Evolutionary conservation across 257 asterid genomes (phyloP).

Genomic region (Solanum chiquidenum): DNA sequence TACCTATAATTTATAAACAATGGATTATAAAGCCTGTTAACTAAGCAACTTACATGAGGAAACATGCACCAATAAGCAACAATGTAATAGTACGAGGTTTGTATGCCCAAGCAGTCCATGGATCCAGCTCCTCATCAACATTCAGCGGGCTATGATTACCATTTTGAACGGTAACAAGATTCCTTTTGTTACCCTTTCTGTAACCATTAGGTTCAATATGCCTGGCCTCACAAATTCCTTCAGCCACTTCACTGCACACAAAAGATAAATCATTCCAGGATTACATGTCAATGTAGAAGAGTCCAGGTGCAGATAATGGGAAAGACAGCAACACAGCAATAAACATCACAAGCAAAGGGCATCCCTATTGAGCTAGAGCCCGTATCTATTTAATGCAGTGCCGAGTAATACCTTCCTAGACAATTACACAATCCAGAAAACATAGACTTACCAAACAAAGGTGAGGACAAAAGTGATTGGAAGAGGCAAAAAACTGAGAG

Average conservation of each 20-base stretch:
- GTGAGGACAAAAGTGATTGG: neutral
- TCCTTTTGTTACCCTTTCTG: conserved; percentile 40
- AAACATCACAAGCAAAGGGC: neutral
- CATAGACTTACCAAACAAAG: neutral
- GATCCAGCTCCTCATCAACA: conserved; percentile 73
- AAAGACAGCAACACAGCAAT: neutral
- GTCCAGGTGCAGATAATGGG: neutral
- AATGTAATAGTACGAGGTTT: conserved; percentile 81
- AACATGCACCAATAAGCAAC: conserved; percentile 82
- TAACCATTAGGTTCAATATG: conserved; percentile 62
- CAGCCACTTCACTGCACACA: conserved; percentile 17
- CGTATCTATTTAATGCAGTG: neutral
- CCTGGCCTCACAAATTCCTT: conserved; percentile 13
- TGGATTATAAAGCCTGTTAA: neutral
- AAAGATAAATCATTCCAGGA: neutral
- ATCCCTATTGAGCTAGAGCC: neutral
- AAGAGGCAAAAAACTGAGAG: neutral
- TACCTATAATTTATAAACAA: neutral
- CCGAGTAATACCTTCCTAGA: neutral
- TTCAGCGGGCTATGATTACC: conserved; percentile 37
- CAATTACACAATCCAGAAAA: neutral
- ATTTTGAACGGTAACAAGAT: conserved; percentile 46
- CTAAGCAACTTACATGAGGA: conserved; percentile 70
- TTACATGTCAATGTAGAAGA: neutral
- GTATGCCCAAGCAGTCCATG: conserved; percentile 99